Base-by-base conservation (phyloP, 2,329 filamentous ascomycete genomes). In the Ascomycota sp. region DNA sequence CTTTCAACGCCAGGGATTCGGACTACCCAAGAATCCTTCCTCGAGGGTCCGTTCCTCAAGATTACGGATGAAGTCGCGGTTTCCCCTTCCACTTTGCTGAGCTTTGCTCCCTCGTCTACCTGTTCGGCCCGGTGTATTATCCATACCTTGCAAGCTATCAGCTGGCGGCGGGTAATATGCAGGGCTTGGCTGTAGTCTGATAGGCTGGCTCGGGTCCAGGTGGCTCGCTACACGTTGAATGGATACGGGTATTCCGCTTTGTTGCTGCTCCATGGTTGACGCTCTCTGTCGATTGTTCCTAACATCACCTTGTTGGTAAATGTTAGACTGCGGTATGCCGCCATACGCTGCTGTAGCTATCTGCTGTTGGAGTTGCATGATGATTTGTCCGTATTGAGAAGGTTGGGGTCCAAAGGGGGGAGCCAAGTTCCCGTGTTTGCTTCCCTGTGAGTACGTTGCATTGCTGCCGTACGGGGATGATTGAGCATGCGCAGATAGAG, bases 221-320 rank as follows among this genome's bases (percentile, higher is more conserved):
- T 95, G 86, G 48, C 83, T 93, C 25, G 89, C 89, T 15, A 98
- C 89, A 41, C 89, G 69, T 53, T 98, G 89, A 34, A 98, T 81
- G 3, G 85, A 75, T 10, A 80, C 75, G 5, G 89, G 89, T 34
- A 98, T 93, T 2, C 86, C 86, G 37, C 78, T 85, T 45, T 85
- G 78, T 44, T 91, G 81, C 47, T 89, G 81, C 45, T 95, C 89
- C 77, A 95, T 91, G 4, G 89, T 98, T 27, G 85, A 89, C 25
- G 89, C 85, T 36, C 89, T 73, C 53, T 93, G 86, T 31, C 89
- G 71, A 27, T 76, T 76, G 27, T 75, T 74, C 39, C 82, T 69
- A 41, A 81, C 49, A 20, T 46, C 49, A 69, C 30, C 77, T 34
- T 82, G 81, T 29, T 54, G 47, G 31, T 81, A 79, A 41, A 77